Conservation (phyloP, 176 grass and related monocot genomes). For the Otatea glauca region DNA sequence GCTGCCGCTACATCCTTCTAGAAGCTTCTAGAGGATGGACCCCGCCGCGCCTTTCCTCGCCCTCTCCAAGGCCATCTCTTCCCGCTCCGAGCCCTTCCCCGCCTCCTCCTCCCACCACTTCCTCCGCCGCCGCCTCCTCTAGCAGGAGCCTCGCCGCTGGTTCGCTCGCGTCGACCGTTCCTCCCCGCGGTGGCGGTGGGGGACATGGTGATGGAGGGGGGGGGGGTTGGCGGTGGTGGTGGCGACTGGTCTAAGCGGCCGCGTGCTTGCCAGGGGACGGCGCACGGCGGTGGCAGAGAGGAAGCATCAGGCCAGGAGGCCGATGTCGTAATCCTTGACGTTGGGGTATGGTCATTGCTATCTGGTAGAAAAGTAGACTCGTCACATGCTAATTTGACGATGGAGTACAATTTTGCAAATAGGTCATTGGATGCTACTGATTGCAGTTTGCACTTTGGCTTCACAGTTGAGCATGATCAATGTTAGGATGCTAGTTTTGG, state of each 20-base stretch:
- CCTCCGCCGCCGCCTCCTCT: constrained; percentile 57
- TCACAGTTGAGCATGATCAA: not conserved
- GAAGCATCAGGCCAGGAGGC: constrained; percentile 52
- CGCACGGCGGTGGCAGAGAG: constrained; percentile 51
- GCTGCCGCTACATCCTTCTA: constrained; percentile 2
- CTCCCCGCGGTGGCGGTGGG: constrained; percentile 45
- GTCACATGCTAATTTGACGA: not conserved
- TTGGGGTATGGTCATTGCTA: constrained; percentile 63
- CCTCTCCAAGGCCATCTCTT: constrained; percentile 68
- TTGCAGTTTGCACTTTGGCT: not conserved
- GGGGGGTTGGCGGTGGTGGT: constrained; percentile 32
- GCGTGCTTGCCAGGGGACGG: constrained; percentile 42
- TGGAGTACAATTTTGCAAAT: not conserved
- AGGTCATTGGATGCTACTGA: not conserved
- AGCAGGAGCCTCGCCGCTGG: constrained; percentile 49
- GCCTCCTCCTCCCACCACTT: constrained; percentile 46
- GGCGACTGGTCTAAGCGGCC: constrained; percentile 52
- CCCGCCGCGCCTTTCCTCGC: constrained; percentile 66
- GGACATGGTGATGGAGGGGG: constrained; percentile 40
- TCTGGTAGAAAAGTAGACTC: not conserved
- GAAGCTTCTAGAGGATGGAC: constrained; percentile 59
- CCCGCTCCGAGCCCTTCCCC: constrained; percentile 49
- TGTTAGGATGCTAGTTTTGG: not conserved
- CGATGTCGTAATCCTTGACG: constrained; percentile 87
- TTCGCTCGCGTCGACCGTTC: constrained; percentile 65